Base-by-base conservation (phyloP, 257 asterid genomes). In the Solanum habrochaites region DNA sequence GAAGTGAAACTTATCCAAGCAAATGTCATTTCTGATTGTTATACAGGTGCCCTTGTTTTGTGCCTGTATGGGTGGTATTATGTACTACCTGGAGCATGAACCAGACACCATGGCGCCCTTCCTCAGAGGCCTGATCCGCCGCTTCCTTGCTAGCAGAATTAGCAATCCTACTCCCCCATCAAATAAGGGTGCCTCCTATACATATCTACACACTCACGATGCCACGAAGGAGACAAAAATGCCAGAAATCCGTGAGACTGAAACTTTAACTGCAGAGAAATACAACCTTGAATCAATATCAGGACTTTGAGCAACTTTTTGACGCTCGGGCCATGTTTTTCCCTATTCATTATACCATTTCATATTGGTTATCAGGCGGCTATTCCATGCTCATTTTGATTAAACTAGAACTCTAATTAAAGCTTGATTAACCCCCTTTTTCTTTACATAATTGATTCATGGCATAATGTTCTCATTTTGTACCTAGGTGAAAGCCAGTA, bases 21-120 rank as follows among this genome's bases (percentile, higher is more conserved):
- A 80, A 80, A 80, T 47, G 42, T 25, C 42, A 47, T 78, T 47
- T 80, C 85, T 80, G 85, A 80, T 80, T 80, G 67, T 47, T 49
- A 16, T 80, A 49, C 87, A 97, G 99, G 99, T 97, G 89, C 98
- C 94, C 73, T 90, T 97, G 89, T 97, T 97, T 91, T 94, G 98
- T 85, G 95, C 97, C 4, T 94, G 99, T 89, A 97, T 96, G 99
- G 99, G 99, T 73, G 99, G 98, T 86, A 93, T 97, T 80, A 97
- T 97, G 99, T 97, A 97, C 90, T 97, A 97, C 92, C 91, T 97
- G 81, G 99, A 97, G 89, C 96, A 95, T 29, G 99, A 97, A 90
- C 99, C 99, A 5, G 93, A 96, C 91, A 97, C 99, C 15, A 97
- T 97, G 99, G 98, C 98, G 84, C 99, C 99, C 85, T 91, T 96